phyloP scores from a whole-genome alignment of 1,284 basidiomycete species.

The Cronartium ribicola region DNA sequence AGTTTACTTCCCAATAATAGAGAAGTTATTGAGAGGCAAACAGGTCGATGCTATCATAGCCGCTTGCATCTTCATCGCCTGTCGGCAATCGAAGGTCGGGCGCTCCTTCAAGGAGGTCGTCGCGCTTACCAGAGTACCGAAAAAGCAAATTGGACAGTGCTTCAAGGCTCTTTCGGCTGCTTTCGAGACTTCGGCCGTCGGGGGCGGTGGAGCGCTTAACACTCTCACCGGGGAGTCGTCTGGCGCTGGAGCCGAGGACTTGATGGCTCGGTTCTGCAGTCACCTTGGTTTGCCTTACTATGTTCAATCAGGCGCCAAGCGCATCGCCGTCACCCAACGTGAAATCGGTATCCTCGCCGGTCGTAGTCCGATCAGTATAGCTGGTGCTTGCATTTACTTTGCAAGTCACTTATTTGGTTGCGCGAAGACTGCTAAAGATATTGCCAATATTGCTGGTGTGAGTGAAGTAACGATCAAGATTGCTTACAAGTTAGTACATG shows the following conservation, averaged over 20 bases:
- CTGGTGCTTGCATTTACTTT: slow-evolving; percentile 91
- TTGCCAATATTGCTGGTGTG: slow-evolving; percentile 91
- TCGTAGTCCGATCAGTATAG: slow-evolving; percentile 89
- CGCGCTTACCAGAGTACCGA: slow-evolving; percentile 83
- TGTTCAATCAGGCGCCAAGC: slow-evolving; percentile 74
- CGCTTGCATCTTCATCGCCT: slow-evolving; percentile 96
- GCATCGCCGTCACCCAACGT: slow-evolving; percentile 76
- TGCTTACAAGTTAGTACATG: slow-evolving; percentile 51
- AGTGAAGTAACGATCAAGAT: slow-evolving; percentile 93
- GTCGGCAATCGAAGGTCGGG: slow-evolving; percentile 85
- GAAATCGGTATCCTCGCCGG: slow-evolving; percentile 85
- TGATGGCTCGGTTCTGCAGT: slow-evolving; percentile 90
- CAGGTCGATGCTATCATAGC: slow-evolving; percentile 88
- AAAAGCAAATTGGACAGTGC: slow-evolving; percentile 90
- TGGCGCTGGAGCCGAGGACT: slow-evolving; percentile 62
- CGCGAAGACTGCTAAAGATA: slow-evolving; percentile 71
- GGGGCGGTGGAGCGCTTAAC: slow-evolving; percentile 45
- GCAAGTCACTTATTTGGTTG: slow-evolving; percentile 75
- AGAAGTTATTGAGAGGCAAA: slow-evolving; percentile 86
- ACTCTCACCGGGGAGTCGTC: slow-evolving; percentile 36
- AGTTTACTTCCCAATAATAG: slow-evolving; percentile 48
- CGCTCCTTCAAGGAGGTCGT: slow-evolving; percentile 95
- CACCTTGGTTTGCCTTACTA: slow-evolving; percentile 80
- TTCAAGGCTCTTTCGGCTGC: slow-evolving; percentile 88
- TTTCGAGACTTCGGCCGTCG: slow-evolving; percentile 60